These are phyloP conservation scores for Gracilariopsis chorda DNA, from an alignment of 23 red algal genomes.

Conservation along the genomic window DNA sequence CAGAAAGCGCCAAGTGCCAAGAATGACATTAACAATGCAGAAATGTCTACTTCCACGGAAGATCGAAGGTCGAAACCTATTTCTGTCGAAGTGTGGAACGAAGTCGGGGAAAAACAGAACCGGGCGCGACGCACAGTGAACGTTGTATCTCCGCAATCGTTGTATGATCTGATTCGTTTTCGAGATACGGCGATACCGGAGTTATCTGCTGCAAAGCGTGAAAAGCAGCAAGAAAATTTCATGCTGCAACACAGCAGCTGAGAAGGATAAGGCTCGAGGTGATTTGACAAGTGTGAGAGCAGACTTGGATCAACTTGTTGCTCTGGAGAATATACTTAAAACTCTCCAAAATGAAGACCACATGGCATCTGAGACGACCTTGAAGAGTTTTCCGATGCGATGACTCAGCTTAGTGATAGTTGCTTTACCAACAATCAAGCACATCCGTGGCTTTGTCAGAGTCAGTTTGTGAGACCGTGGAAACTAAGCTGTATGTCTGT, in stretches of 20 bases:
- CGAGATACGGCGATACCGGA: background rate
- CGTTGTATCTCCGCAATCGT: background rate
- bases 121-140: background rate
- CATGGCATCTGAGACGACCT: background rate
- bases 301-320: conserved; percentile 3
- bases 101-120: background rate
- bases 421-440: background rate
- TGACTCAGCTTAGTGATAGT: background rate
- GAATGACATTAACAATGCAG: background rate
- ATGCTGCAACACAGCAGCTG: background rate
- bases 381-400: background rate
- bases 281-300: background rate
- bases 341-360: background rate
- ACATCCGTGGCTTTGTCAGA: background rate
- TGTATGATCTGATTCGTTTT: conserved; percentile 19
- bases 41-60: background rate
- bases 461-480: background rate
- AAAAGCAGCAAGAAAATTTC: background rate
- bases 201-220: background rate
- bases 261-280: background rate
- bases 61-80: background rate
- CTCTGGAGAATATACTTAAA: background rate
- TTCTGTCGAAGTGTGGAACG: background rate
- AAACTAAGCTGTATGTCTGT: background rate
- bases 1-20: background rate